Percentiles rank a stretch among this genome's conserved stretches.
phyloP scores from a whole-genome alignment of 495 filamentous ascomycete genomes.

The Aspergillus avenaceus region DNA sequence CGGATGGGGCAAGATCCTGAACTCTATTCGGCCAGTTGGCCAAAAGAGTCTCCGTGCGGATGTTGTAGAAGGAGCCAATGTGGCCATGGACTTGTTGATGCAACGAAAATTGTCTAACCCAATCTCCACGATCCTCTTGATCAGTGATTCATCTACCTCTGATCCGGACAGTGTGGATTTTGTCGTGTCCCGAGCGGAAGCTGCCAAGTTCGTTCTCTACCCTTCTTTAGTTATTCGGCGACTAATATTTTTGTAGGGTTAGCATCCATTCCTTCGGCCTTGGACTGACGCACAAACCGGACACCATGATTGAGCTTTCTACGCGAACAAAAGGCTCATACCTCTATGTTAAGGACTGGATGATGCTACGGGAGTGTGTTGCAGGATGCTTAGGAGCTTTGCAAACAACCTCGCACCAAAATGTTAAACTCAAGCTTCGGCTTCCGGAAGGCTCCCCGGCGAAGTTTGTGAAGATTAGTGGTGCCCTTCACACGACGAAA shows the following conservation, averaged over 20 bases:
- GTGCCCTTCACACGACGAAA: slow-evolving; percentile 94
- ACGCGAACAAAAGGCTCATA: slow-evolving; percentile 95
- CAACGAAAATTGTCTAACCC: slow-evolving; percentile 95
- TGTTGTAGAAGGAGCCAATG: slow-evolving; percentile 96
- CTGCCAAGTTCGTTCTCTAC: slow-evolving; percentile 72
- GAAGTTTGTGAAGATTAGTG: slow-evolving; percentile 98
- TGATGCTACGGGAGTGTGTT: slow-evolving; percentile 98
- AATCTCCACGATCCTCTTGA: slow-evolving; percentile 91
- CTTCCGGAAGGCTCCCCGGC: slow-evolving; percentile 95
- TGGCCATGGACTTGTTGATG: slow-evolving; percentile 99
- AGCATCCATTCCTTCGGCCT: slow-evolving; percentile 95
- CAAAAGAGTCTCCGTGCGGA: slow-evolving; percentile 96
- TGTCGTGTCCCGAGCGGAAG: slow-evolving; percentile 95
- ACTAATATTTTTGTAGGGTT: slow-evolving; percentile 56
- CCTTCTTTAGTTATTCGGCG: background rate
- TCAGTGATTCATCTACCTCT: slow-evolving; percentile 98
- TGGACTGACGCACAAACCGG: slow-evolving; percentile 95
- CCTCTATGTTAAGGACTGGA: slow-evolving; percentile 99
- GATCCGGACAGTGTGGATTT: slow-evolving; percentile 97
- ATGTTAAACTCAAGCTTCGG: slow-evolving; percentile 92
- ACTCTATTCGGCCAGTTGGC: slow-evolving; percentile 86
- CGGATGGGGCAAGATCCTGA: slow-evolving; percentile 85
- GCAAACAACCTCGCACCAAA: slow-evolving; percentile 96
- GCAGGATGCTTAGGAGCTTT: slow-evolving; percentile 92
- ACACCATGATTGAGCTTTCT: slow-evolving; percentile 97